These are phyloP conservation scores for Volutella citrinella DNA, from an alignment of 2,329 filamentous ascomycete species.

Conservation along the genomic window DNA sequence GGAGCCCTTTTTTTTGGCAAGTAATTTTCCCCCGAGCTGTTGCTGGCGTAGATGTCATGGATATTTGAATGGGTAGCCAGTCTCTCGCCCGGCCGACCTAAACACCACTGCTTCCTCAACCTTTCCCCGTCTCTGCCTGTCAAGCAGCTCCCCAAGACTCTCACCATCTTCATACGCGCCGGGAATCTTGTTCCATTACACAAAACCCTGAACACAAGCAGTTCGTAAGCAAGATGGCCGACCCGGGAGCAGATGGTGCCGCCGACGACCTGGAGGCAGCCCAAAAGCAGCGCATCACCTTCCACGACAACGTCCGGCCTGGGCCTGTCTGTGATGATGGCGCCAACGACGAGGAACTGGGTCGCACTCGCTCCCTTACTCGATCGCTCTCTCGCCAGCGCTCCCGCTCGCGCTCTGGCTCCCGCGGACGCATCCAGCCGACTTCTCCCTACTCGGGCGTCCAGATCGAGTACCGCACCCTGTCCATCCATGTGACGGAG, in stretches of 20 bases:
- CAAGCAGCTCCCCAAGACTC: too few species aligned
- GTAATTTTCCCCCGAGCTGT: too few species aligned
- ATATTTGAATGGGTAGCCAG: too few species aligned
- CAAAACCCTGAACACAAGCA: too few species aligned
- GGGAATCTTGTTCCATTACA: too few species aligned
- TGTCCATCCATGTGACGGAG: slow-evolving; percentile 39
- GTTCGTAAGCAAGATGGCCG: slow-evolving; percentile 14
- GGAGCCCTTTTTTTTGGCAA: too few species aligned
- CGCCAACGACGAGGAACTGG: slow-evolving; percentile 6
- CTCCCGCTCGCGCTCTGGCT: slow-evolving; percentile 19
- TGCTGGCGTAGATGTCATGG: too few species aligned
- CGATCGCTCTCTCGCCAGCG: slow-evolving; percentile 16
- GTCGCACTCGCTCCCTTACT: slow-evolving; percentile 11
- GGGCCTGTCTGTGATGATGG: slow-evolving; percentile 2
- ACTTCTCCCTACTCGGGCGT: slow-evolving; percentile 33
- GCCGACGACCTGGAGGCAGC: slow-evolving; percentile 16
- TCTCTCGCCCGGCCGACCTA: too few species aligned
- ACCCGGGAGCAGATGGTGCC: slow-evolving; percentile 16
- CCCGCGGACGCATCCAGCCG: slow-evolving; percentile 24
- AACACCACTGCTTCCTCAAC: too few species aligned
- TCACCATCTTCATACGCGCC: too few species aligned
- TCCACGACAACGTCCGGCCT: slow-evolving; percentile 13
- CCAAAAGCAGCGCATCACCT: slow-evolving; percentile 17
- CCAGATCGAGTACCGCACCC: slow-evolving; percentile 39
- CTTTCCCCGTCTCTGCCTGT: too few species aligned